Evolutionary conservation across 1,284 basidiomycete genomes (phyloP).

Genomic region (Ceratobasidium sp.): DNA sequence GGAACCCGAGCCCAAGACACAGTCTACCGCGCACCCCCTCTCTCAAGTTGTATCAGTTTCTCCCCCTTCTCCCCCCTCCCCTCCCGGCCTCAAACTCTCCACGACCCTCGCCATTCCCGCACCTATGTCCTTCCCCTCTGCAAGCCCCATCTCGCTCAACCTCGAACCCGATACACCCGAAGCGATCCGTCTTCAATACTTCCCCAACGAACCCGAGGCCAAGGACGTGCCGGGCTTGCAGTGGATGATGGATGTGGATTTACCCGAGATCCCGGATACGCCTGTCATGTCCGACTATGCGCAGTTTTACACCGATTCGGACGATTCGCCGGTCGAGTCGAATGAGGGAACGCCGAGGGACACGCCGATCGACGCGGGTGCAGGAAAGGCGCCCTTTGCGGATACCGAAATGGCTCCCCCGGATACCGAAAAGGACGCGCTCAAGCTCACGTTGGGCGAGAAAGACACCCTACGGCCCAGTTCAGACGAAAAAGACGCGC

Average conservation of each 20-base stretch:
- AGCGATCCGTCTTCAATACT: conserved; percentile 84
- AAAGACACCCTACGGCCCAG: neutral
- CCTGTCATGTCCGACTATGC: conserved; percentile 1
- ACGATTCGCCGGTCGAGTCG: neutral
- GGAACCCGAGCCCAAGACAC: conserved; percentile 2
- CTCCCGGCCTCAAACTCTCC: conserved; percentile 30
- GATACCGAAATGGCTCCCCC: neutral
- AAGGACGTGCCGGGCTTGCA: conserved; percentile 75
- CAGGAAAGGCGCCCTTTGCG: conserved; percentile 49
- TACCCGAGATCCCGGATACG: conserved; percentile 44
- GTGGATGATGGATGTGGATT: conserved; percentile 67
- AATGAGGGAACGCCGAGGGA: conserved; percentile 5
- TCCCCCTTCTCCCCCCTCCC: conserved; percentile 3
- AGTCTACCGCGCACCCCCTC: conserved; percentile 29
- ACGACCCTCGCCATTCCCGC: conserved; percentile 4
- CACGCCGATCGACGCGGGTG: neutral
- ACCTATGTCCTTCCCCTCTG: neutral
- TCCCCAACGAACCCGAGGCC: conserved; percentile 71
- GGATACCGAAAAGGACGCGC: neutral
- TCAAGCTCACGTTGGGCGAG: neutral
- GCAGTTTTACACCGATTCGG: neutral
- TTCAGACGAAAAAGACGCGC: conserved; percentile 34
- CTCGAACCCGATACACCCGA: conserved; percentile 74
- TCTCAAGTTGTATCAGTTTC: conserved; percentile 34
- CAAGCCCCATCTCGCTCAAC: conserved; percentile 18